Evolutionary conservation across 2,329 filamentous ascomycete genomes (phyloP).

Genomic region (Ophiostoma quercus): DNA sequence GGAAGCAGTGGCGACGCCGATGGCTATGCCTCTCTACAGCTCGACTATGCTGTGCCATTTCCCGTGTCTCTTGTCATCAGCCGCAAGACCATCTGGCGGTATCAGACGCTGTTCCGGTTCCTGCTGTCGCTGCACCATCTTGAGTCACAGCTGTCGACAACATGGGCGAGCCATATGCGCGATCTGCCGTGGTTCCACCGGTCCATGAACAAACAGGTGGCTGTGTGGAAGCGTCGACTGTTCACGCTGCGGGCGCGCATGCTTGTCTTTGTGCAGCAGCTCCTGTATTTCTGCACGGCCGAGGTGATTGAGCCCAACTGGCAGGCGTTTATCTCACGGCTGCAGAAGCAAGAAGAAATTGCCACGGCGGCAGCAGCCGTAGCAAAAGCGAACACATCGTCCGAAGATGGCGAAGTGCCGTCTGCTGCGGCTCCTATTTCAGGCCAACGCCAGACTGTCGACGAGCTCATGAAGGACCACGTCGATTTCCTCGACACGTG

Average conservation of each 20-base stretch:
- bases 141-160: constrained; percentile 77
- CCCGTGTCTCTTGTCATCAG: constrained; percentile 93
- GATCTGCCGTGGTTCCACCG: constrained; percentile 76
- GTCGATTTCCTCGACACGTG: constrained; percentile 97
- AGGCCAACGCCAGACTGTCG: constrained; percentile 64
- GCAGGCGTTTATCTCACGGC: constrained; percentile 83
- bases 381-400: constrained; percentile 11
- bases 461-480: constrained; percentile 98
- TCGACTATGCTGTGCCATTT: constrained; percentile 92
- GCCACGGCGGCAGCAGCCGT: constrained; percentile 33
- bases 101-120: constrained; percentile 93
- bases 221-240: constrained; percentile 87
- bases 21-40: constrained; percentile 86
- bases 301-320: constrained; percentile 98
- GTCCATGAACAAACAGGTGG: constrained; percentile 65
- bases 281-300: constrained; percentile 92
- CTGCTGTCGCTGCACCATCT: constrained; percentile 83
- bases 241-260: constrained; percentile 91
- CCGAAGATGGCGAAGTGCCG: constrained; percentile 30
- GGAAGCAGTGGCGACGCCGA: constrained; percentile 79
- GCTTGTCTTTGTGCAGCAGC: constrained; percentile 94
- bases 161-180: constrained; percentile 87
- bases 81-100: constrained; percentile 92
- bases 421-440: constrained; percentile 5
- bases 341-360: constrained; percentile 54